A percentile compares a stretch with the other conserved stretches of the same genome.
Evolutionary conservation across 495 filamentous ascomycete species (phyloP).

Genomic region (Neurospora terricola): DNA sequence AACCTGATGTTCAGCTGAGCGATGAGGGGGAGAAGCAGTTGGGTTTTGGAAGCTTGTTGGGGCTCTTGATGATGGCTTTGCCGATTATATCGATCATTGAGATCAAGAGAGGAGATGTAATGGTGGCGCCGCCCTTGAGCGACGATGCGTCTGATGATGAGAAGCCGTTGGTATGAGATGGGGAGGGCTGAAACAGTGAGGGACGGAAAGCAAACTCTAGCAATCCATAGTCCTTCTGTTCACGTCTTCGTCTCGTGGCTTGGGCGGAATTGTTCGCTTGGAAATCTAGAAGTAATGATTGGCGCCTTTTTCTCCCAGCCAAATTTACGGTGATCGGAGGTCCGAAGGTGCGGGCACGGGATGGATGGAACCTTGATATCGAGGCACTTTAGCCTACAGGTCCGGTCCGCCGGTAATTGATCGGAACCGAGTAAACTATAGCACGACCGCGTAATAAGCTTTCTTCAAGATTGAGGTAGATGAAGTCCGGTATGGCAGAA

Average conservation of each 20-base stretch:
- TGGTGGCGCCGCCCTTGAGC: constrained; percentile 28
- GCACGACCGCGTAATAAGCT: neutral
- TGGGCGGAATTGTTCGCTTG: neutral
- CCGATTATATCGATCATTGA: constrained; percentile 45
- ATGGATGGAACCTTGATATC: neutral
- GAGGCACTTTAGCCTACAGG: neutral
- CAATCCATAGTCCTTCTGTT: neutral
- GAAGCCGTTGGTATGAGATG: constrained; percentile 5
- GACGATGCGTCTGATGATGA: constrained; percentile 21
- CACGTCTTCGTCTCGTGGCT: neutral
- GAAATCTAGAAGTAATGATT: rapidly evolving
- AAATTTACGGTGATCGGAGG: neutral
- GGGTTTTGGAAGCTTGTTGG: constrained; percentile 48
- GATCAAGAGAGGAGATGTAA: constrained; percentile 43
- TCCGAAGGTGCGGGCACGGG: neutral
- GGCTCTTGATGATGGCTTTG: constrained; percentile 41
- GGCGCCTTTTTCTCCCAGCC: neutral
- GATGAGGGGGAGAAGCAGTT: constrained; percentile 44
- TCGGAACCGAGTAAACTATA: neutral
- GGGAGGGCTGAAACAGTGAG: neutral
- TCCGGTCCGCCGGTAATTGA: neutral
- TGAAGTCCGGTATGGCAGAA: neutral
- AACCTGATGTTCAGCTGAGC: constrained; percentile 26
- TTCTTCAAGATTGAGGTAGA: neutral
- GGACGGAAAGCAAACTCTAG: neutral